phyloP scores from a whole-genome alignment of 2,329 filamentous ascomycete genomes.

The Fusarium udum region DNA sequence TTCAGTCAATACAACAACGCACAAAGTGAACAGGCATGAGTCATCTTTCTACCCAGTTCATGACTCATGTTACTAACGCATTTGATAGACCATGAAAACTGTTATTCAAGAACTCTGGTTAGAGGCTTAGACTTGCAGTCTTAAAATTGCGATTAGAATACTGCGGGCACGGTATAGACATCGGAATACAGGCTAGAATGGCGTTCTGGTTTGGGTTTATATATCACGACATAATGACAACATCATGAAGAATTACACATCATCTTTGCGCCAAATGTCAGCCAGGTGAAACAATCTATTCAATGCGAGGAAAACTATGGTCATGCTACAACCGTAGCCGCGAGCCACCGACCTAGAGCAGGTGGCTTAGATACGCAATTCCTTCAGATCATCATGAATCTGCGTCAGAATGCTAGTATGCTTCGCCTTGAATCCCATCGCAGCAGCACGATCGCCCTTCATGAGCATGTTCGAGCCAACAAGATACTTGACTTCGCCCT shows the following conservation, averaged over 20 bases:
- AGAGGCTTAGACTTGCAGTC: background rate
- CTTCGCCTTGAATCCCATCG: background rate
- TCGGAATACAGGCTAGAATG: background rate
- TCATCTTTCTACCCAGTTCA: background rate
- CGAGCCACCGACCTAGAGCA: too few relatives aligned
- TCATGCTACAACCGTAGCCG: background rate
- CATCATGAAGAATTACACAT: background rate
- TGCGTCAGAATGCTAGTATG: background rate
- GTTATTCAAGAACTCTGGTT: slow-evolving; percentile 24
- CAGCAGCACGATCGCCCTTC: slow-evolving; percentile 9
- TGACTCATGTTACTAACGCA: slow-evolving; percentile 14
- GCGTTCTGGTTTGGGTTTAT: background rate
- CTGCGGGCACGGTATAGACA: background rate
- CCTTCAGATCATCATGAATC: slow-evolving; percentile 7
- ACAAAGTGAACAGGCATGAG: slow-evolving; percentile 35
- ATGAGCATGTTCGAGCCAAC: slow-evolving; percentile 13
- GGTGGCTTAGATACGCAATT: background rate
- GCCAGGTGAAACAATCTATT: background rate
- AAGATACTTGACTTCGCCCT: slow-evolving; percentile 9
- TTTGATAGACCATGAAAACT: slow-evolving; percentile 4
- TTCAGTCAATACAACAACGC: slow-evolving; percentile 38
- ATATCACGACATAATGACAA: background rate
- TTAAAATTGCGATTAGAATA: background rate
- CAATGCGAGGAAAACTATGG: rapidly evolving
- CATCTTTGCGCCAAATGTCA: background rate